These are phyloP conservation scores for Geosmithia morbida DNA, from an alignment of 2,329 filamentous ascomycete species.

Conservation along the genomic window DNA sequence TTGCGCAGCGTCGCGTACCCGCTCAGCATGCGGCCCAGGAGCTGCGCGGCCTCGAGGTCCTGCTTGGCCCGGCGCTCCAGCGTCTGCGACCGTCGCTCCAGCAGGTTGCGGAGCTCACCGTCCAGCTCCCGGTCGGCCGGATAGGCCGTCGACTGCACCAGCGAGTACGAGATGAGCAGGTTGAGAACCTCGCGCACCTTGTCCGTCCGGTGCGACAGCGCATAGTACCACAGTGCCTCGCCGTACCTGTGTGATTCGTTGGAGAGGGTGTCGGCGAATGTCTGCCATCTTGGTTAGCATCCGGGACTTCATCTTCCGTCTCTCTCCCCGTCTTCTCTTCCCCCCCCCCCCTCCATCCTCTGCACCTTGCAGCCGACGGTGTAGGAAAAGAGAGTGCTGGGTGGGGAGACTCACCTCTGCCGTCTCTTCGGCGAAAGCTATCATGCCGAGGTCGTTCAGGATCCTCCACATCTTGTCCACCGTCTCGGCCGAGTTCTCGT, in stretches of 20 bases:
- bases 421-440: conserved; percentile 63
- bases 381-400: no score
- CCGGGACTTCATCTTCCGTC: not conserved
- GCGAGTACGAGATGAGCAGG: conserved; percentile 72
- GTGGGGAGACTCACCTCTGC: conserved; percentile 51
- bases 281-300: conserved; percentile 32
- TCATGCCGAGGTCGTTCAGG: conserved; percentile 65
- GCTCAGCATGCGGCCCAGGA: conserved; percentile 74
- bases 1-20: conserved; percentile 84
- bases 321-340: no score
- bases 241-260: conserved; percentile 66
- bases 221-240: conserved; percentile 80
- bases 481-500: conserved; percentile 52
- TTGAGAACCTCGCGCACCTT: conserved; percentile 81
- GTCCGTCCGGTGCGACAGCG: conserved; percentile 61
- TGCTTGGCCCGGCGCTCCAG: conserved; percentile 57
- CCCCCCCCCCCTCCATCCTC: no score
- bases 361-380: no score
- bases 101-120: conserved; percentile 50
- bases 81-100: conserved; percentile 57
- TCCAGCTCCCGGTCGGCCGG: conserved; percentile 62
- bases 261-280: conserved; percentile 67
- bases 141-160: conserved; percentile 72
- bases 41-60: conserved; percentile 68
- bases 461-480: conserved; percentile 74